Conservation (phyloP, 75 land plant genomes). For the Sequoia sempervirens region DNA sequence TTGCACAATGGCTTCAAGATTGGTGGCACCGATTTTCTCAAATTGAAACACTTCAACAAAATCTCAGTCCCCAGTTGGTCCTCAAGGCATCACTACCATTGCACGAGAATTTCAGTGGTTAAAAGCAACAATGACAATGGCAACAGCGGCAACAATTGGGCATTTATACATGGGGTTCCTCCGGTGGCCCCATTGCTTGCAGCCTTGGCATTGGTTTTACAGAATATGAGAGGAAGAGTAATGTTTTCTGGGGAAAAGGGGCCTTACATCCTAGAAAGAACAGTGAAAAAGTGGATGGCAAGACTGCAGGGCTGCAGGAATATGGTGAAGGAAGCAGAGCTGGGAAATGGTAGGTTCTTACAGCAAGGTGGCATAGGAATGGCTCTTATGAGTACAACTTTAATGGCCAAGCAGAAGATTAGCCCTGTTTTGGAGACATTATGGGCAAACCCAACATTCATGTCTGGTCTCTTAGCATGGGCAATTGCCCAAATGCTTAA, state of each 20-base stretch:
- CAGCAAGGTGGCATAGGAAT: constrained; percentile 35
- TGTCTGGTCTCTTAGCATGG: constrained; percentile 88
- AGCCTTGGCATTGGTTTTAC: constrained; percentile 5
- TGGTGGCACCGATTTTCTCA: background rate
- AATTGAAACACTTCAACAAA: no score
- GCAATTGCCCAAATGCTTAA: constrained; percentile 73
- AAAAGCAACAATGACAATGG: background rate
- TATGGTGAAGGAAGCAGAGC: background rate
- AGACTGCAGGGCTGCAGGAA: background rate
- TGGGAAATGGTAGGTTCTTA: background rate
- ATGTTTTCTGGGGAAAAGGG: background rate
- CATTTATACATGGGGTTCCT: background rate
- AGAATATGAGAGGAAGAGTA: background rate
- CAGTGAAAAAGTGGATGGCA: constrained; percentile 1
- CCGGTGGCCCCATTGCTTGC: constrained; percentile 3
- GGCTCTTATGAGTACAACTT: constrained; percentile 63
- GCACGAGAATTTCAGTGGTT: background rate
- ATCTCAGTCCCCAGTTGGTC: background rate
- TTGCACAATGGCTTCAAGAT: background rate
- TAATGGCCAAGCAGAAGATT: constrained; percentile 53
- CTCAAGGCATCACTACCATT: background rate
- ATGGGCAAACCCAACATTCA: constrained; percentile 81
- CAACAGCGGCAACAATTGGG: background rate
- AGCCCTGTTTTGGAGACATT: constrained; percentile 76
- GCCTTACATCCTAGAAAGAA: background rate